These are phyloP conservation scores for Eutypella sp. DNA, from an alignment of 2,329 filamentous ascomycete species.

Conservation along the genomic window DNA sequence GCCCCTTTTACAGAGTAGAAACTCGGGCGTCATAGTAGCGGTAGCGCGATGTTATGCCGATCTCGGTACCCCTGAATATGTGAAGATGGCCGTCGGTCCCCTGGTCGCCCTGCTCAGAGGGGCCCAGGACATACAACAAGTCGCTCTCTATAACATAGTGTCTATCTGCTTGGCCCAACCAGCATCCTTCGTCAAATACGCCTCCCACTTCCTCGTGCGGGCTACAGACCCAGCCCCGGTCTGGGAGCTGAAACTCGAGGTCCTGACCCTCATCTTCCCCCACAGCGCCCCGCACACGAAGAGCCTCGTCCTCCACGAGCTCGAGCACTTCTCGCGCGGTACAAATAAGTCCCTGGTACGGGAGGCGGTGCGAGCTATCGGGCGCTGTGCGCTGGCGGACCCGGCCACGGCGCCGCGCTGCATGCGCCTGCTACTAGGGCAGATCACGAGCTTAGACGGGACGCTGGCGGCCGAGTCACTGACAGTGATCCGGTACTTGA, in stretches of 20 bases:
- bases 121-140: slow-evolving; percentile 80
- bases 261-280: slow-evolving; percentile 86
- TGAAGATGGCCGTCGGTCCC: slow-evolving; percentile 72
- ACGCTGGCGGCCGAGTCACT: slow-evolving; percentile 87
- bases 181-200: slow-evolving; percentile 78
- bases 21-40: slow-evolving; percentile 85
- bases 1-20: slow-evolving; percentile 85
- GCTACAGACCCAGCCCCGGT: slow-evolving; percentile 74
- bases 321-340: slow-evolving; percentile 85
- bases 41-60: slow-evolving; percentile 82
- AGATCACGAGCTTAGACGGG: slow-evolving; percentile 84
- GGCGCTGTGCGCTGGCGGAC: slow-evolving; percentile 82
- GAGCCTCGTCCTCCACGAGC: slow-evolving; percentile 81
- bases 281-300: slow-evolving; percentile 71
- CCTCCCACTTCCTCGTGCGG: slow-evolving; percentile 83
- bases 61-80: slow-evolving; percentile 73
- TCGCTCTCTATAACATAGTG: slow-evolving; percentile 91
- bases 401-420: slow-evolving; percentile 69
- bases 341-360: slow-evolving; percentile 71
- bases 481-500: slow-evolving; percentile 91
- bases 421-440: slow-evolving; percentile 73
- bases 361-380: slow-evolving; percentile 88
- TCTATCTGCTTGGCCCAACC: slow-evolving; percentile 79
- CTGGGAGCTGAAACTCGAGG: slow-evolving; percentile 87
- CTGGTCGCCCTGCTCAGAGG: slow-evolving; percentile 80